These are phyloP conservation scores for Pichia sp. DNA, from an alignment of 1,139 yeast genomes.

Conservation along the genomic window DNA sequence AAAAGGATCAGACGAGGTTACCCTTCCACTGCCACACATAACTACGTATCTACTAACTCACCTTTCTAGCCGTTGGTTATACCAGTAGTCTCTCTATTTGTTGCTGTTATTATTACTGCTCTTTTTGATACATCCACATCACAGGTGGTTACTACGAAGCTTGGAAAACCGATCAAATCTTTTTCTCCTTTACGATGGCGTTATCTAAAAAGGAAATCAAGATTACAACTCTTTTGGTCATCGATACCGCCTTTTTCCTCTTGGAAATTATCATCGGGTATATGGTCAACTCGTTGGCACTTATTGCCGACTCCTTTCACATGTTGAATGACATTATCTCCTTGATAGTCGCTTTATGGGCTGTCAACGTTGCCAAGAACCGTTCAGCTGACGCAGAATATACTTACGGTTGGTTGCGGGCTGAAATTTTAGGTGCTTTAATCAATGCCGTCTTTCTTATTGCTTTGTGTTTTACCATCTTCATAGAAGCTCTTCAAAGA, in stretches of 20 bases:
- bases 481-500: conserved; percentile 89
- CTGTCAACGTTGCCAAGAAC: conserved; percentile 82
- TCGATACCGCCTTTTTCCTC: conserved; percentile 82
- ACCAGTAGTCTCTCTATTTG: not conserved
- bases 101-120: not conserved
- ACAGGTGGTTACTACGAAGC: not conserved
- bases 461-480: conserved; percentile 88
- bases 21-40: not conserved
- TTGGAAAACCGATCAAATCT: not conserved
- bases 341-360: conserved; percentile 89
- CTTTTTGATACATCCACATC: not conserved
- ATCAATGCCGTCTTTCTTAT: conserved; percentile 88
- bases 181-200: conserved; percentile 17
- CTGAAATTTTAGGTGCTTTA: conserved; percentile 90
- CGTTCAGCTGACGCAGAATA: conserved; percentile 81
- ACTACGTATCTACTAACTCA: not conserved
- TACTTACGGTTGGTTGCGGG: conserved; percentile 96
- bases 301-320: conserved; percentile 94
- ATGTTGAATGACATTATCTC: conserved; percentile 95
- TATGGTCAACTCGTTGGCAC: conserved; percentile 85
- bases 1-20: not conserved
- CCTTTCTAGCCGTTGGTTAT: not conserved
- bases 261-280: conserved; percentile 83
- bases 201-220: conserved; percentile 57
- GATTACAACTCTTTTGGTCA: conserved; percentile 63